Evolutionary conservation across 768 basidiomycete species (phyloP), one percentile per base, ranked within the genome.

Genomic region (Mycena capillaripes): DNA sequence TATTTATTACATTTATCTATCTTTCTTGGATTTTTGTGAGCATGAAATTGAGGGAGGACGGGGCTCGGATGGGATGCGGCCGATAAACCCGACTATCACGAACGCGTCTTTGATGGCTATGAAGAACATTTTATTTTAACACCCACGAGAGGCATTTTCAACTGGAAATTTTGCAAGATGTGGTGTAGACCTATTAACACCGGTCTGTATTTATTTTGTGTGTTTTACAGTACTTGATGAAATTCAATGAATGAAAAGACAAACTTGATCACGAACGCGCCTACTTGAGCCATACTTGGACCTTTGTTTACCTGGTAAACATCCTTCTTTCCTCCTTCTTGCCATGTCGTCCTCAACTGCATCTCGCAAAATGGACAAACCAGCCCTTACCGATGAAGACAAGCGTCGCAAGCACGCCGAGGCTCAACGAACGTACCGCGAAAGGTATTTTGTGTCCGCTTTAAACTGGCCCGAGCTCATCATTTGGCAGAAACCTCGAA

Each of bases 61-160:
- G 4, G n/a, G 36, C 23, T 38, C 4, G 23, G 57, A 23, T 40
- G 40, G 55, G 21, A 12, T 56, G 32, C 30, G 21, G 55, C 55
- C 55, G 32, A 56, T 56, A 56, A 56, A 56, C 9, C 55, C 32
- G 32, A 56, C n/a, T 56, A 56, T 56, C 55, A 56, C 55, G 55
- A 56, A 56, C 55, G 32, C 55, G 55, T 27, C 25, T 9, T n/a
- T n/a, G 19, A 34, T 56, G 30, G 30, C 32, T 21, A n/a, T 4
- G 4, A 56, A 34, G 32, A 56, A 56, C 32, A 56, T 21, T 56
- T 56, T 53, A 4, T 56, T 21, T 0, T 5, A 17, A 34, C 17
- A 34, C 17, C 32, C 55, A 32, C n/a, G 55, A 21, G 17, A 56
- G 19, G 55, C 21, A 17, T 56, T 19, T 19, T 21, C 32, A 34